Evolutionary conservation across 164 flowering plant species (phyloP).

Genomic region (Taxillus chinensis): DNA sequence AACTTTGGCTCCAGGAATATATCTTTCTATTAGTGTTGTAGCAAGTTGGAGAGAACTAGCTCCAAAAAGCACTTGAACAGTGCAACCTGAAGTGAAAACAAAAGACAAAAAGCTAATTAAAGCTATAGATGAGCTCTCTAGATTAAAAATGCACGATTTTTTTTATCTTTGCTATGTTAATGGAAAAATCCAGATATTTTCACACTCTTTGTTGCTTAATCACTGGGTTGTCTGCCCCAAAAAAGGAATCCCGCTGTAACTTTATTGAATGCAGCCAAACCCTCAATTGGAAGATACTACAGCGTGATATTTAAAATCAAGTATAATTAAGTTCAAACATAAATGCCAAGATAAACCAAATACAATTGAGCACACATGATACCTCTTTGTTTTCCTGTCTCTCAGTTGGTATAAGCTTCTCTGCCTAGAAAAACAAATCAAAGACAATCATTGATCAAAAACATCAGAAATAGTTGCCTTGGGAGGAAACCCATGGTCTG

Average conservation of each 20-base stretch:
- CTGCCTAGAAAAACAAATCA: constrained; percentile 44
- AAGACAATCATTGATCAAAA: too few relatives aligned
- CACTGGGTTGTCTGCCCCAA: constrained; percentile 79
- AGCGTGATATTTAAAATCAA: constrained; percentile 6
- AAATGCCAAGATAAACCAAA: neutral
- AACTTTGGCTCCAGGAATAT: constrained; percentile 86
- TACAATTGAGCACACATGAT: constrained; percentile 1
- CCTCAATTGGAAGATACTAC: constrained; percentile 99
- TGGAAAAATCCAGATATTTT: neutral
- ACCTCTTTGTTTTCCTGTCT: constrained; percentile 97
- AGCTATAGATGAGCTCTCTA: neutral
- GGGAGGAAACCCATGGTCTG: too few relatives aligned
- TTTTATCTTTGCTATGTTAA: too few relatives aligned
- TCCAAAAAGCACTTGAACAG: constrained; percentile 97
- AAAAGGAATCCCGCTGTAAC: constrained; percentile 75
- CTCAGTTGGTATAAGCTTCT: constrained; percentile 80
- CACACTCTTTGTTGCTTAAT: constrained; percentile 68
- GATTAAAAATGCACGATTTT: too few relatives aligned
- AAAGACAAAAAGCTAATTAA: neutral
- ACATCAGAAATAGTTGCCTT: too few relatives aligned
- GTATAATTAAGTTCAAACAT: constrained; percentile 1
- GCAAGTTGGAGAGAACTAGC: constrained; percentile 97
- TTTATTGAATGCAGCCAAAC: constrained; percentile 91
- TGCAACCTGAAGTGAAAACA: constrained; percentile 56
- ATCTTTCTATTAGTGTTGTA: constrained; percentile 82